Evolutionary conservation across 2,329 filamentous ascomycete genomes (phyloP).

Genomic region (Penicillium expansum): DNA sequence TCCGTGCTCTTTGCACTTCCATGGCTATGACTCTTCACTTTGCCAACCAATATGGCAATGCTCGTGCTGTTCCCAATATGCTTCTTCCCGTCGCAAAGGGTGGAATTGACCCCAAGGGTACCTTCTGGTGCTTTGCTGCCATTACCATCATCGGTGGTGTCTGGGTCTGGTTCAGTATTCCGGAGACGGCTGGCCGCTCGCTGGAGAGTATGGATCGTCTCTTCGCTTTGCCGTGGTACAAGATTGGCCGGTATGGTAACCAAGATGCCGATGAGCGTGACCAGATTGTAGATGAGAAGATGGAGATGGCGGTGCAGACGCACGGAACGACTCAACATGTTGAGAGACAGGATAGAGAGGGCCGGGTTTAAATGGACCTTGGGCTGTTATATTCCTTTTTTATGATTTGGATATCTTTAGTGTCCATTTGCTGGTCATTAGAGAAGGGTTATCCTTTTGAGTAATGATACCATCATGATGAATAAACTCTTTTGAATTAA

Average conservation of each 20-base stretch:
- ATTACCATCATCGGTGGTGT: slow-evolving; percentile 65
- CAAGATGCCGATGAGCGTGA: slow-evolving; percentile 31
- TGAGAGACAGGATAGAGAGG: slow-evolving; percentile 16
- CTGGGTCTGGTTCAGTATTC: slow-evolving; percentile 71
- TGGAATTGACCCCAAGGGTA: slow-evolving; percentile 58
- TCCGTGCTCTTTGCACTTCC: slow-evolving; percentile 68
- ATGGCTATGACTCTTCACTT: slow-evolving; percentile 78
- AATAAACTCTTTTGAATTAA: neutral
- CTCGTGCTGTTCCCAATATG: slow-evolving; percentile 72
- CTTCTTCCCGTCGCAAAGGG: slow-evolving; percentile 49
- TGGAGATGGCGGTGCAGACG: slow-evolving; percentile 16
- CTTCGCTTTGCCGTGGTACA: slow-evolving; percentile 71
- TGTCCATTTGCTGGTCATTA: neutral
- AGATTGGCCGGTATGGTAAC: slow-evolving; percentile 57
- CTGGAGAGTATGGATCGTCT: slow-evolving; percentile 64
- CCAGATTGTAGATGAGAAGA: slow-evolving; percentile 25
- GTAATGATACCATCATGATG: neutral
- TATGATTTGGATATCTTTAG: neutral
- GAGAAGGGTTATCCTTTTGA: neutral
- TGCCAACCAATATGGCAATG: slow-evolving; percentile 74
- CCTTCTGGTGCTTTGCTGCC: slow-evolving; percentile 72
- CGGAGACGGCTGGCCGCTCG: slow-evolving; percentile 64
- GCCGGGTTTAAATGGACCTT: slow-evolving; percentile 3
- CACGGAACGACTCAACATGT: slow-evolving; percentile 18
- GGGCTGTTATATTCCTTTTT: neutral